These are phyloP conservation scores for Arabis hirsuta DNA, from an alignment of 345 rosid species.

Conservation along the genomic window DNA sequence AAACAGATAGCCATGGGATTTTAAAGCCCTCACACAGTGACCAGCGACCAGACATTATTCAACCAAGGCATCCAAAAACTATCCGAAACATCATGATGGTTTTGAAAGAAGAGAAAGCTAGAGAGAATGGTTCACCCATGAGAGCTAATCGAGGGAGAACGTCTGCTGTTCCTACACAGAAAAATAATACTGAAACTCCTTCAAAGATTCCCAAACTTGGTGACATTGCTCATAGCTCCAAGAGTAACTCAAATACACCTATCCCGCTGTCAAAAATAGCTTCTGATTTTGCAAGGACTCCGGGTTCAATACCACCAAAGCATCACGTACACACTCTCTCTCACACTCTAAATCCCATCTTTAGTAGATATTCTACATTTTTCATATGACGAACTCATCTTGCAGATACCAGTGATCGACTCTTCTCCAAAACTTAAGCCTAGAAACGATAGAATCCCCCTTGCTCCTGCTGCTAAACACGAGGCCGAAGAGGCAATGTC, in stretches of 20 bases:
- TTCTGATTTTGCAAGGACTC: slow-evolving; percentile 55
- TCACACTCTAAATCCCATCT: slow-evolving; percentile 7
- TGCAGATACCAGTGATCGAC: slow-evolving; percentile 70
- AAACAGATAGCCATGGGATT: slow-evolving; percentile 56
- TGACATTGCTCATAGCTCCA: slow-evolving; percentile 54
- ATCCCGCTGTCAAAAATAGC: slow-evolving; percentile 54
- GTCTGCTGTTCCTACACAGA: slow-evolving; percentile 53
- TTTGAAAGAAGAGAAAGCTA: slow-evolving; percentile 85
- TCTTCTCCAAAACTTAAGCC: slow-evolving; percentile 69
- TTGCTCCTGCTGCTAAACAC: slow-evolving; percentile 53
- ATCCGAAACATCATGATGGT: slow-evolving; percentile 88
- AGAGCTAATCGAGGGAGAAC: slow-evolving; percentile 65
- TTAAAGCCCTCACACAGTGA: slow-evolving; percentile 51
- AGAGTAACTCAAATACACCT: slow-evolving; percentile 54
- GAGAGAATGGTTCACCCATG: slow-evolving; percentile 88
- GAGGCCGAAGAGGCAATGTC: slow-evolving; percentile 59
- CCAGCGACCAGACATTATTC: slow-evolving; percentile 52
- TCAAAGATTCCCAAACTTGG: slow-evolving; percentile 70
- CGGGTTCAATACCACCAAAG: slow-evolving; percentile 63
- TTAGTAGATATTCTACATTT: slow-evolving; percentile 12
- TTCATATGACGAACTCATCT: slow-evolving; percentile 24
- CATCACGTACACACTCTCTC: slow-evolving; percentile 61
- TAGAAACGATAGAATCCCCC: slow-evolving; percentile 67
- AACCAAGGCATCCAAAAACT: slow-evolving; percentile 79
- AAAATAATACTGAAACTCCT: slow-evolving; percentile 59